These are phyloP conservation scores for Colletotrichum liriopes DNA, from an alignment of 2,329 filamentous ascomycete genomes.

Conservation along the genomic window DNA sequence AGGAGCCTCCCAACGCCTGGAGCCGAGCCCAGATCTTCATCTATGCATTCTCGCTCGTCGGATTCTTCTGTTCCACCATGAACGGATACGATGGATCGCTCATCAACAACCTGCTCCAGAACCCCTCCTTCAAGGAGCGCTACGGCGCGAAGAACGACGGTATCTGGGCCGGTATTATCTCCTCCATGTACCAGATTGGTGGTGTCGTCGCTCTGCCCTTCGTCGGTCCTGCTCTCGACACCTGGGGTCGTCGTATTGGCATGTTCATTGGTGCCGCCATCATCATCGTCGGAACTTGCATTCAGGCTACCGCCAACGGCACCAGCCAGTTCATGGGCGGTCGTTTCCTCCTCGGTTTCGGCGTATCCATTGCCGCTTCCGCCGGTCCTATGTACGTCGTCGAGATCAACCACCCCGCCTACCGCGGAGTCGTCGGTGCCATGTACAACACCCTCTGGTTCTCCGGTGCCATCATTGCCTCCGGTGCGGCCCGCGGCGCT, in stretches of 20 bases:
- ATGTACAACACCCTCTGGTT: slow-evolving; percentile 64
- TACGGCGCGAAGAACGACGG: slow-evolving; percentile 60
- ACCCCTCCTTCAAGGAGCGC: slow-evolving; percentile 56
- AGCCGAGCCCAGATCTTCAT: slow-evolving; percentile 57
- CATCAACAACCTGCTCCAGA: slow-evolving; percentile 64
- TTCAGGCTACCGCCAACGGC: slow-evolving; percentile 59
- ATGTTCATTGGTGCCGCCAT: slow-evolving; percentile 61
- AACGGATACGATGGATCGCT: slow-evolving; percentile 68
- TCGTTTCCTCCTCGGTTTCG: slow-evolving; percentile 75
- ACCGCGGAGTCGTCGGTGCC: slow-evolving; percentile 59
- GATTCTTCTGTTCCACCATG: slow-evolving; percentile 67
- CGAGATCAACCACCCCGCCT: slow-evolving; percentile 63
- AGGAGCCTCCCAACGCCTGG: slow-evolving; percentile 64
- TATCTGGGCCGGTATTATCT: slow-evolving; percentile 64
- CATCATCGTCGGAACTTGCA: slow-evolving; percentile 61
- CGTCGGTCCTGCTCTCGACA: slow-evolving; percentile 63
- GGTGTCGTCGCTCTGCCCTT: slow-evolving; percentile 63
- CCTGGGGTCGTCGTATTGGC: slow-evolving; percentile 62
- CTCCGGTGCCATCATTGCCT: slow-evolving; percentile 65
- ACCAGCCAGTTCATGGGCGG: slow-evolving; percentile 66
- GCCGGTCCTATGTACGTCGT: slow-evolving; percentile 65
- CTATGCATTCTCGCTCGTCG: slow-evolving; percentile 62
- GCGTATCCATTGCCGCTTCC: slow-evolving; percentile 62
- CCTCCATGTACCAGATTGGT: slow-evolving; percentile 68
- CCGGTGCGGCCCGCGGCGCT: slow-evolving; percentile 63